Percentiles rank a stretch among this genome's conserved stretches.
These are phyloP conservation scores for Paspalum vaginatum DNA, from an alignment of 176 grass and related monocot genomes.

Conservation along the genomic window DNA sequence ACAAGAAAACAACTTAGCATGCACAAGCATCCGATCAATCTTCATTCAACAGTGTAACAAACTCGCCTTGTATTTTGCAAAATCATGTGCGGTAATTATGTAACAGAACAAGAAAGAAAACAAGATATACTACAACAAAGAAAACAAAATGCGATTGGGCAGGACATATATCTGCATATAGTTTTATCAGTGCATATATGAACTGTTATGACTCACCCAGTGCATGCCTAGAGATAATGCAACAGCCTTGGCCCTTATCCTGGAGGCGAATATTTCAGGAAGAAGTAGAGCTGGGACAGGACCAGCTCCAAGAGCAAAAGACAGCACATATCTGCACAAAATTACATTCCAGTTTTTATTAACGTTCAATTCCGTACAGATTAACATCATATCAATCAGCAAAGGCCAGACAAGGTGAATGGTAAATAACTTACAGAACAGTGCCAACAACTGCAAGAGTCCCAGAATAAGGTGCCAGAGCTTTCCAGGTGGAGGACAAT, in stretches of 20 bases:
- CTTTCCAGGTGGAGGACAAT: slow-evolving; percentile 88
- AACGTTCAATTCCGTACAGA: background rate
- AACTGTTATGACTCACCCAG: slow-evolving; percentile 71
- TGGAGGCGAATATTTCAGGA: slow-evolving; percentile 98
- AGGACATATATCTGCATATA: background rate
- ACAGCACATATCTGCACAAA: slow-evolving; percentile 82
- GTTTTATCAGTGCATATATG: background rate
- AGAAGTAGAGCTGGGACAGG: slow-evolving; percentile 97
- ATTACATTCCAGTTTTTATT: slow-evolving; percentile 38
- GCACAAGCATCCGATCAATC: background rate
- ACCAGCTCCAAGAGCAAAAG: slow-evolving; percentile 95
- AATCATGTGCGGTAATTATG: background rate
- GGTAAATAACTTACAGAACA: slow-evolving; percentile 74
- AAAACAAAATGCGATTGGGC: background rate
- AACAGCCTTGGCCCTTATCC: slow-evolving; percentile 99
- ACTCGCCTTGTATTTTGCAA: slow-evolving; percentile 18
- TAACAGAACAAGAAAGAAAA: slow-evolving; percentile 8
- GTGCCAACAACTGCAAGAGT: slow-evolving; percentile 89
- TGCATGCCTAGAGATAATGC: slow-evolving; percentile 98
- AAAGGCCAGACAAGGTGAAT: background rate
- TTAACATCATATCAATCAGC: slow-evolving; percentile 1
- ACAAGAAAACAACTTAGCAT: background rate
- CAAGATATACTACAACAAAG: background rate
- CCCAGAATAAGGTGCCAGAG: slow-evolving; percentile 88
- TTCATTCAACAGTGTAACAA: background rate